Base-by-base conservation (phyloP, 176 grass and related monocot species). In the Ensete ventricosum region DNA sequence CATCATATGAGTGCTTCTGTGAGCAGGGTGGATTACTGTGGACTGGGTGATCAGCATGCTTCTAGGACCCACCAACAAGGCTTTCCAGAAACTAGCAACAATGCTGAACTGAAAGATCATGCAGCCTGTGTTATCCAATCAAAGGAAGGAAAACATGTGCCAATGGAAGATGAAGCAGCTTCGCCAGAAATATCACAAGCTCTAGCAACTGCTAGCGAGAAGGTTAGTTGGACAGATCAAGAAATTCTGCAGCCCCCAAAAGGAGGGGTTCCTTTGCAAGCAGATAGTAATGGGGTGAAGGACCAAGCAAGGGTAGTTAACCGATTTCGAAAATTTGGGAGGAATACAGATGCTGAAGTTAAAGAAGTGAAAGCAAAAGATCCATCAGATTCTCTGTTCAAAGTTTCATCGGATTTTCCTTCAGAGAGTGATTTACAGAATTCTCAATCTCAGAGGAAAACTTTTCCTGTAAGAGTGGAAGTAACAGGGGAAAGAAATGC, bases 281-380 rank as follows among this genome's bases (percentile, higher is more conserved):
- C 50, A 87, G 82, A 83, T 69, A 70, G 14, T 64, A 11, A 50
- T 53, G 55, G 77, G 74, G 77, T 23, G 48, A 93, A 89, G 78
- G 80, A 83, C 29, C 82, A 73, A 29, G 34, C 60, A 77, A 52
- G 49, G 19, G 11, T 22, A 21, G 34, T 64, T 58, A 26, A 27
- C 60, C 75, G 65, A 77, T 64, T 53, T 62, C 73, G 68, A 72
- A 71, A 75, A 77, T 71, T 82, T 84, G 78, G 77, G 83, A 89
- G 83, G 72, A 62, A 74, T 52, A 76, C 74, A 43, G 65, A 55
- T 26, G 34, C 65, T 65, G 81, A 85, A 79, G 77, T 50, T 59
- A 92, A 83, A 80, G 43, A 88, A 74, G 77, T 55, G 62, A 88
- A 84, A 82, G 43, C 72, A 80, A 92, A 86, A 80, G 29, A 55